phyloP scores from a whole-genome alignment of 305 asterid genomes.

The Caryopteris hybrid region DNA sequence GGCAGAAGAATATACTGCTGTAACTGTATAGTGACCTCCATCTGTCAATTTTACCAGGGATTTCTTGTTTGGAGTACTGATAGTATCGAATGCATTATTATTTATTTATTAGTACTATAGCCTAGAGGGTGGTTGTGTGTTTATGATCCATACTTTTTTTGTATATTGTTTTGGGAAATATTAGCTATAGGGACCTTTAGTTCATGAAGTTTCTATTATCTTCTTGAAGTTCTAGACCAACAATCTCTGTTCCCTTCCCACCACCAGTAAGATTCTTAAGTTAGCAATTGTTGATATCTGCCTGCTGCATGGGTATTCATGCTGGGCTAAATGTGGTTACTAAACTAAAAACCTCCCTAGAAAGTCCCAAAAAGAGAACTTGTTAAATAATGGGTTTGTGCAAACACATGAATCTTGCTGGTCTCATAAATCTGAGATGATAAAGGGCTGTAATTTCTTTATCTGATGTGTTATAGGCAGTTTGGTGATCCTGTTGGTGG shows the following conservation, averaged over 20 bases:
- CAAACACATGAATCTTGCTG: background rate
- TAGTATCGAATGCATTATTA: constrained; percentile 5
- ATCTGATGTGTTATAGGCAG: background rate
- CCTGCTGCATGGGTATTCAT: background rate
- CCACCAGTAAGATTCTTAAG: background rate
- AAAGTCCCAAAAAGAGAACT: background rate
- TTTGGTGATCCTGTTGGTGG: background rate
- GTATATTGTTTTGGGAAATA: background rate
- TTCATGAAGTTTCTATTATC: constrained; percentile 1
- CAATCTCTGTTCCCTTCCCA: background rate
- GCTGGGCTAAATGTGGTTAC: background rate
- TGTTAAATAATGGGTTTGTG: background rate
- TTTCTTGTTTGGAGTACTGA: background rate
- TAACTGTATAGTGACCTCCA: constrained; percentile 10
- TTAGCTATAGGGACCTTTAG: background rate
- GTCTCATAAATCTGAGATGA: background rate
- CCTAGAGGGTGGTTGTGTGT: background rate
- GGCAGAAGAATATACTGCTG: background rate
- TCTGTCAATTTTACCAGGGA: background rate
- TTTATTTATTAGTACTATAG: background rate
- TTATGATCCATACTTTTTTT: background rate
- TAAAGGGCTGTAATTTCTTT: background rate
- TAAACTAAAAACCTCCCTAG: background rate
- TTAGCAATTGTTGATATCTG: background rate
- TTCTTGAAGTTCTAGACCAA: constrained; percentile 2